Base-by-base conservation (phyloP, 805 yeast species). In the Pichia membranifaciens region DNA sequence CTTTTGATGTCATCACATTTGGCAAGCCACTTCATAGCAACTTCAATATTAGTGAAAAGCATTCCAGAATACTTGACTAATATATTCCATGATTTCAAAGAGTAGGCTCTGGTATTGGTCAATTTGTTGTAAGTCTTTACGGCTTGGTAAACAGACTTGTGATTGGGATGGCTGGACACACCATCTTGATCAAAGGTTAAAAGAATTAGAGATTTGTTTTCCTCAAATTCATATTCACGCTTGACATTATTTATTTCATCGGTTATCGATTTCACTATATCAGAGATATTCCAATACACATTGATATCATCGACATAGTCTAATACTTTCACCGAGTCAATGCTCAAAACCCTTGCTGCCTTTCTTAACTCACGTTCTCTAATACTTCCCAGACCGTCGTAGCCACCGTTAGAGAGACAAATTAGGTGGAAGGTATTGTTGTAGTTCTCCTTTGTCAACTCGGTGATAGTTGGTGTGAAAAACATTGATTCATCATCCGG, bases 401-500 rank as follows among this genome's bases (percentile, higher is more conserved):
- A 84, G 57, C 84, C 80, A 2, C 99, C 99, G 42, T 71, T 73
- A 2, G 95, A 83, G 46, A 87, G 74, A 53, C 95, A 87, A 8
- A 88, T 58, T 12, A 90, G 58, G 34, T 76, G 72, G 15, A 89
- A 66, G 7, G 59, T 53, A 57, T 83, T 84, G 45, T 70, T 61
- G 54, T 76, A 69, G 42, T 71, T 64, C 1, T 73, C 65, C 50
- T 75, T 74, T 9, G 72, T 53, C 44, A 73, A 58, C 52, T 78
- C 82, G 7, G 76, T 62, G 29, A 89, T 54, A 0, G 90, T 71
- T 0, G 99, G 99, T 1, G 88, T 79, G 58, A 93, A 93, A 65
- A 93, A 93, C 99, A 93, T 93, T 44, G 88, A 90, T 66, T 93
- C 99, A 64, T 93, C 99, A 65, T 93, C 99, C 0, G 99, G 99